phyloP scores from a whole-genome alignment of 495 filamentous ascomycete species.

The Penicillium chermesinum region DNA sequence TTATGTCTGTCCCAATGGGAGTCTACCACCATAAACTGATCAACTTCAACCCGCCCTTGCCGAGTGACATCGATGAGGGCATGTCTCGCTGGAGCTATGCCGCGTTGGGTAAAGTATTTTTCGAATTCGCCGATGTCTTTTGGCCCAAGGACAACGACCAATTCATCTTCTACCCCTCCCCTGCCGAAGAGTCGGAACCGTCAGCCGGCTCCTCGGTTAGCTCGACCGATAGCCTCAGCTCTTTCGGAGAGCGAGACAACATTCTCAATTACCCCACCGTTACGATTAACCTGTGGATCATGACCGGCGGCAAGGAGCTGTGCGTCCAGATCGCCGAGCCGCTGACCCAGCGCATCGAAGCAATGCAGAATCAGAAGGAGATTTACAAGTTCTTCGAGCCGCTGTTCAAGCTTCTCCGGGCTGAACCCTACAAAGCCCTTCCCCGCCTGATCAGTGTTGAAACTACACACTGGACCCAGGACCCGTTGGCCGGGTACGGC shows the following conservation, averaged over 20 bases:
- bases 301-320: constrained; percentile 21
- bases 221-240: constrained; percentile 12
- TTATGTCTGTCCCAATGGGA: constrained; percentile 20
- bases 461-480: constrained; percentile 25
- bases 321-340: constrained; percentile 25
- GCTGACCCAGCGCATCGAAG: constrained; percentile 21
- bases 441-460: constrained; percentile 20
- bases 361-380: constrained; percentile 16
- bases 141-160: constrained; percentile 25
- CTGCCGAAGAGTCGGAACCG: constrained; percentile 6
- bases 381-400: constrained; percentile 23
- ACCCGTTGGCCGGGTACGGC: constrained; percentile 21
- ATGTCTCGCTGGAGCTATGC: constrained; percentile 20
- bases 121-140: constrained; percentile 23
- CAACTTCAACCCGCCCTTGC: constrained; percentile 20
- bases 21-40: constrained; percentile 22
- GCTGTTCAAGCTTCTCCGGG: constrained; percentile 20
- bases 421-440: constrained; percentile 22
- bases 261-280: constrained; percentile 24
- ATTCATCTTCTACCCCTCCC: constrained; percentile 23
- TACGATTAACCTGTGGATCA: constrained; percentile 23
- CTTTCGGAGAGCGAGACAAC: constrained; percentile 16
- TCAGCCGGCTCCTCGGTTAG: constrained; percentile 11
- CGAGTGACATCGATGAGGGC: constrained; percentile 21
- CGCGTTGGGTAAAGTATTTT: constrained; percentile 22